A percentile compares a stretch with the other conserved stretches of the same genome.
Evolutionary conservation across 805 yeast species (phyloP).

Genomic region (Pichia deserticola): DNA sequence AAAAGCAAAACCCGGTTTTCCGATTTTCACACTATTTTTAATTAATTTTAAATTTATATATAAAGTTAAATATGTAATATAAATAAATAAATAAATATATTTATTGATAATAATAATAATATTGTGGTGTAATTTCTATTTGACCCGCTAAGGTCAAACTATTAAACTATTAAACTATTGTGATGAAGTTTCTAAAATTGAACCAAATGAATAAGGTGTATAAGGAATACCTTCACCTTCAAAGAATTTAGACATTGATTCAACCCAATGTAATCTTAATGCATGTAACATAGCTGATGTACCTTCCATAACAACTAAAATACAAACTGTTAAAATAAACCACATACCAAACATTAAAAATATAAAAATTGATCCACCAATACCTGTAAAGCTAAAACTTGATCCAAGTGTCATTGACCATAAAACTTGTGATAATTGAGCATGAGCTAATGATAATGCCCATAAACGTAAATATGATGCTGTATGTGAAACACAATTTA

Average conservation of each 20-base stretch:
- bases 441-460: slow-evolving; percentile 76
- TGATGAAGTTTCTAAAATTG: slow-evolving; percentile 13
- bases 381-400: slow-evolving; percentile 32
- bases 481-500: slow-evolving; percentile 73
- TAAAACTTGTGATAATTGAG: slow-evolving; percentile 65
- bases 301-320: slow-evolving; percentile 73
- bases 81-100: neutral
- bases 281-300: slow-evolving; percentile 81
- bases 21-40: too few relatives aligned
- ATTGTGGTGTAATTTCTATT: too few relatives aligned
- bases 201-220: slow-evolving; percentile 73
- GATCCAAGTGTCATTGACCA: slow-evolving; percentile 64
- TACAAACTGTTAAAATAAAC: slow-evolving; percentile 63
- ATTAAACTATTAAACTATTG: neutral
- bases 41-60: too few relatives aligned
- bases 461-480: slow-evolving; percentile 72
- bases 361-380: slow-evolving; percentile 48
- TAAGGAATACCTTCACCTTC: slow-evolving; percentile 78
- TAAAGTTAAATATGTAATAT: neutral
- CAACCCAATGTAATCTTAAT: slow-evolving; percentile 75
- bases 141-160: too few relatives aligned
- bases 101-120: neutral
- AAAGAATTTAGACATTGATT: slow-evolving; percentile 72
- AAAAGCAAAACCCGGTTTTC: too few relatives aligned
- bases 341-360: slow-evolving; percentile 64